These are phyloP conservation scores for Tetrapyrgos nigripes DNA, from an alignment of 1,284 basidiomycete genomes.

Conservation along the genomic window DNA sequence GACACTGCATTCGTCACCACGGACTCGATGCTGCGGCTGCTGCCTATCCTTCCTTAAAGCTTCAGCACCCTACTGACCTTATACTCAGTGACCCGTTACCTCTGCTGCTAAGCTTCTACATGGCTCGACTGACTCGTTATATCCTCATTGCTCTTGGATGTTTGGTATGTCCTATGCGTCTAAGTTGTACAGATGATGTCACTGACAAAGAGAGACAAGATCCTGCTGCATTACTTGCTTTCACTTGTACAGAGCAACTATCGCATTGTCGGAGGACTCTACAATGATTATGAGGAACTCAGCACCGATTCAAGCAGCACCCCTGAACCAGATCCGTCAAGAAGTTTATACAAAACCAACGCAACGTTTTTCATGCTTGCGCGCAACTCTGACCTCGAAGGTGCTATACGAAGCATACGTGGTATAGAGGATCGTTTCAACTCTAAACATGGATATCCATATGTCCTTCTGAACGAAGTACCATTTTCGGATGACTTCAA, in stretches of 20 bases:
- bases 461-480: constrained; percentile 67
- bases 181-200: not conserved
- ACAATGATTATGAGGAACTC: not conserved
- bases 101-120: no score
- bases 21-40: no score
- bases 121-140: not conserved
- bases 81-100: no score
- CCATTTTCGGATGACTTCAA: constrained; percentile 66
- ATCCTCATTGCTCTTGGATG: not conserved
- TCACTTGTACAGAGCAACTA: not conserved
- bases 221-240: not conserved
- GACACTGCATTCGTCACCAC: no score
- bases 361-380: constrained; percentile 61
- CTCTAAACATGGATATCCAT: constrained; percentile 59
- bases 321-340: not conserved
- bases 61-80: no score
- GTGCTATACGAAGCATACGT: constrained; percentile 49
- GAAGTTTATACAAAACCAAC: constrained; percentile 46
- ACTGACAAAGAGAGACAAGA: not conserved
- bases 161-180: not conserved
- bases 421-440: constrained; percentile 58
- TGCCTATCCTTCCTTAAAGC: no score
- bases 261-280: not conserved
- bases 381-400: constrained; percentile 61
- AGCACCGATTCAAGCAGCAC: not conserved